Evolutionary conservation across 805 yeast species (phyloP).

Genomic region (Priceomyces fermenticarens): DNA sequence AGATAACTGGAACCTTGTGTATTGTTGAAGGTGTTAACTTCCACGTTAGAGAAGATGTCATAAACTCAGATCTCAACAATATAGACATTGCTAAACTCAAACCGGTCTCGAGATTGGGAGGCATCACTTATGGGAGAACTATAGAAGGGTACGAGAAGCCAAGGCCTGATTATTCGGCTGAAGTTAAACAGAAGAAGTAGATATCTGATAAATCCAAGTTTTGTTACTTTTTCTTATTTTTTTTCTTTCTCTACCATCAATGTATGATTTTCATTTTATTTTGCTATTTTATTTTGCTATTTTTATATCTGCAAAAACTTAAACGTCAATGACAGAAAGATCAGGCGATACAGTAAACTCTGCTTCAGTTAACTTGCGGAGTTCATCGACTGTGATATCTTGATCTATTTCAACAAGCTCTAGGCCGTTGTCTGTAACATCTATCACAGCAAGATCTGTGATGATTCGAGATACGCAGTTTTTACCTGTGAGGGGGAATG

Average conservation of each 20-base stretch:
- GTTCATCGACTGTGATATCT: slow-evolving; percentile 38
- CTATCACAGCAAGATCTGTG: slow-evolving; percentile 49
- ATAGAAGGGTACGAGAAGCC: slow-evolving; percentile 44
- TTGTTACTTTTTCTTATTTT: too few species aligned
- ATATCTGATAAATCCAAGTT: too few species aligned
- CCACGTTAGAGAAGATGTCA: slow-evolving; percentile 54
- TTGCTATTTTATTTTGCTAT: too few species aligned
- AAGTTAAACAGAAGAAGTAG: too few species aligned
- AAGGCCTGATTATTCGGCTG: slow-evolving; percentile 37
- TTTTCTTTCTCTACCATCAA: too few species aligned
- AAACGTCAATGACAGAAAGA: too few species aligned
- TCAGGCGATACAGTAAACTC: slow-evolving; percentile 21
- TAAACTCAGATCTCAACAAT: slow-evolving; percentile 34
- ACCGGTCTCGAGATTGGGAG: slow-evolving; percentile 55
- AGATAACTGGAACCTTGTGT: slow-evolving; percentile 34
- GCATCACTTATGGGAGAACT: slow-evolving; percentile 43
- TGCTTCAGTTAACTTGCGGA: slow-evolving; percentile 39
- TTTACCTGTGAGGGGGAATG: slow-evolving; percentile 47
- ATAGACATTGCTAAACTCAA: slow-evolving; percentile 48
- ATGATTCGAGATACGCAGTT: slow-evolving; percentile 44
- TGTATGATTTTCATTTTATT: too few species aligned
- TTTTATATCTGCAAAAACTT: too few species aligned
- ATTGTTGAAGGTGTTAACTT: slow-evolving; percentile 56
- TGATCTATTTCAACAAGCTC: slow-evolving; percentile 40
- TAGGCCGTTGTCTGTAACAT: slow-evolving; percentile 31